These are phyloP conservation scores for Ceratocystis alfenasii DNA, from an alignment of 2,329 filamentous ascomycete genomes.

Conservation along the genomic window DNA sequence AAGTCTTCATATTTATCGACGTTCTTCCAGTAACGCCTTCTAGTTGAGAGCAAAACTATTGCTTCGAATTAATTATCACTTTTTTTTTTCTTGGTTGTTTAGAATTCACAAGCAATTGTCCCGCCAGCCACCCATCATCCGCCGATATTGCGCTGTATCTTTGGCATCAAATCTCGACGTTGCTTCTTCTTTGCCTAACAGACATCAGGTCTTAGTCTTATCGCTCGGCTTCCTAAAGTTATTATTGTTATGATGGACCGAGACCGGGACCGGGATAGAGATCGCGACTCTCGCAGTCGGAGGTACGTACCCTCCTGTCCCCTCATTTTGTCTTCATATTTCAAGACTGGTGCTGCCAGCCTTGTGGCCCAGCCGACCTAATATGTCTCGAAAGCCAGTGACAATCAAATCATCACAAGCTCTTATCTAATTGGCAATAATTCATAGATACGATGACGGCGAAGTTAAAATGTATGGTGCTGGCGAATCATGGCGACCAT, in stretches of 20 bases:
- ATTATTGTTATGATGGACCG: not conserved
- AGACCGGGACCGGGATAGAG: constrained; percentile 22
- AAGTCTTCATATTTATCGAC: not conserved
- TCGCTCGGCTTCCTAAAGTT: not conserved
- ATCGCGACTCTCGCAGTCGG: constrained; percentile 30
- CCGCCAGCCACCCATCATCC: not conserved
- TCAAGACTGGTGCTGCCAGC: not conserved
- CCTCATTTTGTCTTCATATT: not conserved
- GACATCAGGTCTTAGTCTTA: not conserved
- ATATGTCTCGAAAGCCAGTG: not conserved
- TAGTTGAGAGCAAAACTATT: not conserved
- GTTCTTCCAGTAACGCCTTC: not conserved
- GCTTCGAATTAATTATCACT: not conserved
- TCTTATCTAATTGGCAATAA: not conserved
- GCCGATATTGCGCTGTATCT: not conserved
- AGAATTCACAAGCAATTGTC: not conserved
- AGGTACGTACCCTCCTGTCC: constrained; percentile 27
- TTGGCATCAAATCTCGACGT: not conserved
- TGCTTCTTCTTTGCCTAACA: not conserved
- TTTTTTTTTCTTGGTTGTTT: not conserved
- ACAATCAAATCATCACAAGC: not conserved
- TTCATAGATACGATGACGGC: constrained; percentile 45
- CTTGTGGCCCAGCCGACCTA: not conserved
- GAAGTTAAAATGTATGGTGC: constrained; percentile 51
- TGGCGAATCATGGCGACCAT: constrained; percentile 49